Base-by-base conservation (phyloP, 768 basidiomycete species). In the Termitomyces sp. region DNA sequence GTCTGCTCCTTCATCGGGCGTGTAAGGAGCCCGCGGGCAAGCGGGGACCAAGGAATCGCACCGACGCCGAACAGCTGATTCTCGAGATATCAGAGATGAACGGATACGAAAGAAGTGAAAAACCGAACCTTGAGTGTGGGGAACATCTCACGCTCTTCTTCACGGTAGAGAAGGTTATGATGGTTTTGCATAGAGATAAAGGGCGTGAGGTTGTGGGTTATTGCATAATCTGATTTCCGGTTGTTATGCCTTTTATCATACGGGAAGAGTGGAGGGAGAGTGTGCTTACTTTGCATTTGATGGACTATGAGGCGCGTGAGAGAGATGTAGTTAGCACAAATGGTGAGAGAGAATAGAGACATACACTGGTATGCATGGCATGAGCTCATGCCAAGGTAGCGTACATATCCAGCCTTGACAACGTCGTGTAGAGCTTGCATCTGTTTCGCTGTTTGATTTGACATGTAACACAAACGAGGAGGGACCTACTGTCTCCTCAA, bases 121-220 rank as follows among this genome's bases (percentile, higher is more conserved):
- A 16, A 11, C 1, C 10, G 10, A 25, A 76, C 80, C 70, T 81
- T 80, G 32, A 82, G 67, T 1, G 78, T 79, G 1, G 85, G 84
- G 62, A 85, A 80, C 80, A 83, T 82, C 61, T 83, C 81, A 2
- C 81, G 71, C 62, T 83, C 84, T 62, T 88, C 85, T 65, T 88
- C 86, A 17, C 85, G 72, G 61, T 88, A 86, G 9, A 82, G 62
- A 5, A 84, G 67, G 58, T 71, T 82, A 66, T 86, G 80, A 54
- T 83, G 81, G 62, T 86, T 86, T 66, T 86, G 85, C 84, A 86
- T 84, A 0, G 81, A 82, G 64, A 86, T 82, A 68, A 88, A 86
- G 1, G 80, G 80, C 0, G 80, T 82, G 5, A 82, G 70, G 6
- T 77, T 76, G 64, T 86, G 79, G 35, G 74, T 66, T 57, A 85